phyloP scores from a whole-genome alignment of 192 early-diverging fungal species.

The Gamsiella multidivaricata region DNA sequence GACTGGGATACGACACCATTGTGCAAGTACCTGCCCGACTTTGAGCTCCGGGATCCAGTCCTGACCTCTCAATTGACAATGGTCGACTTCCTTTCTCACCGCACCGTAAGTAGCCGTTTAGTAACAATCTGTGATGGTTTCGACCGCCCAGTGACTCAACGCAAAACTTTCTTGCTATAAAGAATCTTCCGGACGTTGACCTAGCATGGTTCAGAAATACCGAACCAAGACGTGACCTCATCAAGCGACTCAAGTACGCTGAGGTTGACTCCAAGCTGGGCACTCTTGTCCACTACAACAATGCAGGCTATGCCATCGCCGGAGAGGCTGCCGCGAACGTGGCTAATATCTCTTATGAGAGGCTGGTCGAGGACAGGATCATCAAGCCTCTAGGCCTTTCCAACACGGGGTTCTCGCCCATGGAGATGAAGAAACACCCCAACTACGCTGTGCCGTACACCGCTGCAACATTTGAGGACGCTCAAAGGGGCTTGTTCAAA shows the following conservation, averaged over 20 bases:
- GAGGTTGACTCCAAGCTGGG: not conserved
- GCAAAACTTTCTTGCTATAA: not conserved
- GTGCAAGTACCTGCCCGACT: constrained; percentile 12
- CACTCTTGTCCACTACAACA: not conserved
- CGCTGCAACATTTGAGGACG: not conserved
- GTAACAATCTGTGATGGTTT: not conserved
- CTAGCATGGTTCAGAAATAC: not conserved
- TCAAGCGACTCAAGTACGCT: constrained; percentile 1
- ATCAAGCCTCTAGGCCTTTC: not conserved
- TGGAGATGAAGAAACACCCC: constrained; percentile 5
- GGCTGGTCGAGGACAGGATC: not conserved
- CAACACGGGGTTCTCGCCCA: constrained; percentile 6
- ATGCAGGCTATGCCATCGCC: constrained; percentile 10
- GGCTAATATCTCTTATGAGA: constrained; percentile 2
- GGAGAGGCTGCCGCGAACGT: constrained; percentile 12
- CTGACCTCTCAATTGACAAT: constrained; percentile 10
- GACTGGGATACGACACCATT: constrained; percentile 37
- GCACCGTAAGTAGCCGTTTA: not conserved
- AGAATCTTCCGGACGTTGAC: constrained; percentile 3
- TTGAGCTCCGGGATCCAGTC: constrained; percentile 9
- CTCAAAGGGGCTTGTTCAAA: not conserved
- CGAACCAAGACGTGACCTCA: not conserved
- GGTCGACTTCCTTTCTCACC: constrained; percentile 6
- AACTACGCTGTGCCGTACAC: constrained; percentile 10
- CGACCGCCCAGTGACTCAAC: too few species aligned